These are phyloP conservation scores for Coemansia sp. DNA, from an alignment of 192 early-diverging fungal genomes.

Conservation along the genomic window DNA sequence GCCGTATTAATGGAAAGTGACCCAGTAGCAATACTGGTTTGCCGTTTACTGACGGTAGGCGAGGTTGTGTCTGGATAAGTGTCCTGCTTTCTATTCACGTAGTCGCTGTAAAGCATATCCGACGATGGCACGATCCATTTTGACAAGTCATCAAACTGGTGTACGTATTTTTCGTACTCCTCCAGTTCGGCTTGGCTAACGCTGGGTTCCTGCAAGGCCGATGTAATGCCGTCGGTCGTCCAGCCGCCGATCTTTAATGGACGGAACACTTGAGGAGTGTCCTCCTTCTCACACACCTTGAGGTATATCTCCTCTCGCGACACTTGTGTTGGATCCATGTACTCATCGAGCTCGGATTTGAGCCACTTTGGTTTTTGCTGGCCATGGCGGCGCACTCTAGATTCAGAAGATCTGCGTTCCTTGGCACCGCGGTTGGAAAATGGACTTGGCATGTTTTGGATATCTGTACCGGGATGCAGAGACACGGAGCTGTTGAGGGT, in stretches of 20 bases:
- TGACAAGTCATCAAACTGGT: slow-evolving; percentile 47
- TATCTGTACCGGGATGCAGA: slow-evolving; percentile 20
- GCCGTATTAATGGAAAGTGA: neutral
- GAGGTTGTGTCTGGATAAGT: neutral
- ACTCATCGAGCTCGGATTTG: slow-evolving; percentile 32
- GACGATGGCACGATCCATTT: slow-evolving; percentile 49
- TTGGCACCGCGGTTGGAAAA: slow-evolving; percentile 31
- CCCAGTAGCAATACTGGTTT: neutral
- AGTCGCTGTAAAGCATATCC: slow-evolving; percentile 36
- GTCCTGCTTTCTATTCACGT: slow-evolving; percentile 13
- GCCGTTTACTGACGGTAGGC: neutral
- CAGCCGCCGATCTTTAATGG: slow-evolving; percentile 46
- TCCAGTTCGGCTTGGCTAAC: slow-evolving; percentile 55
- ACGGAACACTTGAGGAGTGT: slow-evolving; percentile 21
- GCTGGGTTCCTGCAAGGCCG: slow-evolving; percentile 57
- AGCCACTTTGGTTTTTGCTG: slow-evolving; percentile 52
- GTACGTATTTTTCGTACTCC: slow-evolving; percentile 64
- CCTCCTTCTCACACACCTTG: slow-evolving; percentile 42
- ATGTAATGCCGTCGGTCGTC: slow-evolving; percentile 52
- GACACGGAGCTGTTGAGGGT: slow-evolving; percentile 81
- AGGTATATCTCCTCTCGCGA: slow-evolving; percentile 35
- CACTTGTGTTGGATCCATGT: slow-evolving; percentile 29
- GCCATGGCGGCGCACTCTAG: slow-evolving; percentile 11
- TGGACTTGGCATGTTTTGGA: slow-evolving; percentile 36
- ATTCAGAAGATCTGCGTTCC: neutral